Percentiles rank a stretch among this genome's conserved stretches.
These are phyloP conservation scores for Skeletonema grethae DNA, from an alignment of 108 stramenopile species.

Conservation along the genomic window DNA sequence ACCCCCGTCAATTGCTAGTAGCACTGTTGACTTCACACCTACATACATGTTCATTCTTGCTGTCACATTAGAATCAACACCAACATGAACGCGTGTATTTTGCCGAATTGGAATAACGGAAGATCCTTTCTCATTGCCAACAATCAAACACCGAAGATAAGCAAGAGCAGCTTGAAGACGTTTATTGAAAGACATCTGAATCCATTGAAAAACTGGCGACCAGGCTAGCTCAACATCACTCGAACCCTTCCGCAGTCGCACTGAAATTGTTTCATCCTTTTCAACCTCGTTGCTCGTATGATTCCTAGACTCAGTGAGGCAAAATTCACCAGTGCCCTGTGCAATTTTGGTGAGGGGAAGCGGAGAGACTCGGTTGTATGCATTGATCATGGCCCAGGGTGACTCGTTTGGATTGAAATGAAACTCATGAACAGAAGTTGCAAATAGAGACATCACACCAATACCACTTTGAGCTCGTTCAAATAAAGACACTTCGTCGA, in stretches of 20 bases:
- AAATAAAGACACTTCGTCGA: constrained; percentile 22
- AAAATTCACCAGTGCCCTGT: constrained; percentile 27
- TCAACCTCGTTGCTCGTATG: not conserved
- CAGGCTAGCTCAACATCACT: constrained; percentile 22
- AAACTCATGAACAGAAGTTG: constrained; percentile 32
- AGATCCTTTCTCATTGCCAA: not conserved
- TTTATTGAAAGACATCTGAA: constrained; percentile 34
- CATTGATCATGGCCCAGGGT: constrained; percentile 27
- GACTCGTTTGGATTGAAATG: constrained; percentile 7
- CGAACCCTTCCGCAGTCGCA: constrained; percentile 21
- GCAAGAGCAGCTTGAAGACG: constrained; percentile 33
- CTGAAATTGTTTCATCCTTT: constrained; percentile 26
- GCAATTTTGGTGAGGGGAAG: constrained; percentile 19
- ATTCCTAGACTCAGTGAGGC: constrained; percentile 17
- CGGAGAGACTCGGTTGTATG: constrained; percentile 13
- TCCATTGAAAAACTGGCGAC: constrained; percentile 46
- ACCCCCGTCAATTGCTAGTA: constrained; percentile 27
- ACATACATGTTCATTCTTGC: constrained; percentile 28
- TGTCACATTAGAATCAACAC: constrained; percentile 20
- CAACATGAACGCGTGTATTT: constrained; percentile 25
- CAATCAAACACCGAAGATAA: constrained; percentile 5
- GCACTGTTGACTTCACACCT: constrained; percentile 28
- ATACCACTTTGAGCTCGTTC: constrained; percentile 15
- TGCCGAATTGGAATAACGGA: not conserved
- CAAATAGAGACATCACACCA: constrained; percentile 9